Evolutionary conservation across 1,139 yeast genomes (phyloP).

Genomic region (Pneumocystis carinii): DNA sequence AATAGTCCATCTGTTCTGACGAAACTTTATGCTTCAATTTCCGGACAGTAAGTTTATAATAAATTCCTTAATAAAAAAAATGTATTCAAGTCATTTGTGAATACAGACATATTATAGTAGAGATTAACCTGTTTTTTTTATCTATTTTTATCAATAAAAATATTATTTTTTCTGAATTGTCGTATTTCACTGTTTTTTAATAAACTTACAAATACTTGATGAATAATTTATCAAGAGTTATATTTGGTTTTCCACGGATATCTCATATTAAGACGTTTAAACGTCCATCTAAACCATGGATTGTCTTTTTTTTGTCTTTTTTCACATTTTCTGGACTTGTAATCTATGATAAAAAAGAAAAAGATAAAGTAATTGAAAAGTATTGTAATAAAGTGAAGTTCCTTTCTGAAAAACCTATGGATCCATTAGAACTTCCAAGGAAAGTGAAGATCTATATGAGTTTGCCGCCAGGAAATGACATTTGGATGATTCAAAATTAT

Average conservation of each 20-base stretch:
- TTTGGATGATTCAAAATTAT: conserved; percentile 58
- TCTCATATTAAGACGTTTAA: not conserved
- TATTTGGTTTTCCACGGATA: not conserved
- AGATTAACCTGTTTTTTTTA: not conserved
- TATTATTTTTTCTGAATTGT: not conserved
- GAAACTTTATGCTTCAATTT: conserved; percentile 14
- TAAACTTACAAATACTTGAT: not conserved
- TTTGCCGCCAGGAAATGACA: conserved; percentile 89
- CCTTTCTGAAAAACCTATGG: conserved; percentile 29
- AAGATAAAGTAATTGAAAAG: conserved; percentile 44
- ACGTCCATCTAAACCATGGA: conserved; percentile 86
- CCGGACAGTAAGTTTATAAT: not conserved
- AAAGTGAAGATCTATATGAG: conserved; percentile 72
- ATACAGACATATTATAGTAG: not conserved
- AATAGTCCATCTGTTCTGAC: conserved; percentile 17
- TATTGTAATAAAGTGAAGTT: conserved; percentile 51
- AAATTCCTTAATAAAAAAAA: not conserved
- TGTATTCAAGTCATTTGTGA: not conserved
- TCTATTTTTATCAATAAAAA: not conserved
- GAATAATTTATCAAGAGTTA: not conserved
- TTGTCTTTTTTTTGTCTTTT: conserved; percentile 67
- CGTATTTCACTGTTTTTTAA: not conserved
- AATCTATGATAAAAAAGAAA: conserved; percentile 64
- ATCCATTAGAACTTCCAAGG: conserved; percentile 46
- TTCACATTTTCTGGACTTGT: conserved; percentile 56